These are phyloP conservation scores for Quercus berberidifolia DNA, from an alignment of 306 rosid species.

Conservation along the genomic window DNA sequence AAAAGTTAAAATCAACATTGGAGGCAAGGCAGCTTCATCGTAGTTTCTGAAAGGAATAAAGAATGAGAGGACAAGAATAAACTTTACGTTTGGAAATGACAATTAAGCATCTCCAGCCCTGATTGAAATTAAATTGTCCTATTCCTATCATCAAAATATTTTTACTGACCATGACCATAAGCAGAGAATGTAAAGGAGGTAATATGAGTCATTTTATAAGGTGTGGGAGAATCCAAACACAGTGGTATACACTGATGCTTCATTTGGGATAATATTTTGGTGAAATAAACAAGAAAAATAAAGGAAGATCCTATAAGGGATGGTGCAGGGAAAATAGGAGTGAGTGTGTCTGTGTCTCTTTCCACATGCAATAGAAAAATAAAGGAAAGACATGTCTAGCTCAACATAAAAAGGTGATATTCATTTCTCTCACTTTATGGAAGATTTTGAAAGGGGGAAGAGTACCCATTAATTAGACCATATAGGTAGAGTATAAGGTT, in stretches of 20 bases:
- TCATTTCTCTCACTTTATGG: constrained; percentile 51
- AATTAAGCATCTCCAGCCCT: constrained; percentile 7
- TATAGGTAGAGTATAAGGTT: constrained; percentile 4
- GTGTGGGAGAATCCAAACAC: not conserved
- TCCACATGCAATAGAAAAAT: constrained; percentile 34
- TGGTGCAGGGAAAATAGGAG: constrained; percentile 33
- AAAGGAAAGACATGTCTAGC: constrained; percentile 23
- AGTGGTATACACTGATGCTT: not conserved
- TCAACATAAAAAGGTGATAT: constrained; percentile 53
- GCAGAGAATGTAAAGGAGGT: not conserved
- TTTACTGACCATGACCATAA: not conserved
- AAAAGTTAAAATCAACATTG: constrained; percentile 45
- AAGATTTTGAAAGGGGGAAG: constrained; percentile 40
- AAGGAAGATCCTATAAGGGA: constrained; percentile 26
- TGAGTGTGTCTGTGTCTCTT: constrained; percentile 31
- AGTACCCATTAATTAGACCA: not conserved
- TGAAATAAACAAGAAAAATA: constrained; percentile 13
- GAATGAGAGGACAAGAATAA: constrained; percentile 82
- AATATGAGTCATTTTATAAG: not conserved
- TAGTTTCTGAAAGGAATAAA: constrained; percentile 59
- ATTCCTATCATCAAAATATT: not conserved
- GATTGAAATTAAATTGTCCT: not conserved
- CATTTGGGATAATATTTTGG: constrained; percentile 1
- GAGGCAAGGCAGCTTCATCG: constrained; percentile 49
- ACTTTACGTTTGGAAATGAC: constrained; percentile 56